Percentiles rank a stretch among this genome's conserved stretches.
Evolutionary conservation across 1,139 yeast genomes (phyloP).

Genomic region (Wickerhamiella pararugosa): DNA sequence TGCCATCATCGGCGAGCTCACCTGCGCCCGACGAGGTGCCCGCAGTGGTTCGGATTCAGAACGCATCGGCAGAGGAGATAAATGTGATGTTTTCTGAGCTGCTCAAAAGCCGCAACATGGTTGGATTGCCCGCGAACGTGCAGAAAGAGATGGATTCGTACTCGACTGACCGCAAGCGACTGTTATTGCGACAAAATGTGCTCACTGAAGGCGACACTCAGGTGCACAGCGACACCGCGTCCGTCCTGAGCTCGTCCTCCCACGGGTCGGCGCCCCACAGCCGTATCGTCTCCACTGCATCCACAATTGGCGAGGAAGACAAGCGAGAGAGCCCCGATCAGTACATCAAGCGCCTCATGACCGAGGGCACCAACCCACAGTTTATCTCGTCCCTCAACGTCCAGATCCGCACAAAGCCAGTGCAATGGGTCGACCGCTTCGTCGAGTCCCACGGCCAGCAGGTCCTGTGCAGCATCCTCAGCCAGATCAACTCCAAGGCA

Average conservation of each 20-base stretch:
- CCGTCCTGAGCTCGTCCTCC: background rate
- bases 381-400: conserved; percentile 82
- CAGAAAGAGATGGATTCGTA: conserved; percentile 66
- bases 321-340: conserved; percentile 51
- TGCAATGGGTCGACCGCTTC: conserved; percentile 77
- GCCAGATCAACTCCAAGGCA: conserved; percentile 28
- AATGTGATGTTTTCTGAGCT: conserved; percentile 25
- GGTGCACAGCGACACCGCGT: background rate
- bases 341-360: conserved; percentile 61
- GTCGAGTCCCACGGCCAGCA: conserved; percentile 80
- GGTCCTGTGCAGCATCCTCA: conserved; percentile 50
- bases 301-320: conserved; percentile 18
- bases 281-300: conserved; percentile 4
- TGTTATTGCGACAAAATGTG: conserved; percentile 77
- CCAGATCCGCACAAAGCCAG: conserved; percentile 78
- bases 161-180: conserved; percentile 74
- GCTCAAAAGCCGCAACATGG: conserved; percentile 57
- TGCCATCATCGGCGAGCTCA: too few relatives aligned
- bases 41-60: conserved; percentile 44
- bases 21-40: background rate
- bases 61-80: conserved; percentile 79
- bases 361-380: conserved; percentile 49
- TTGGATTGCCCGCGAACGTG: conserved; percentile 62
- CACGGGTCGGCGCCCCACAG: conserved; percentile 1
- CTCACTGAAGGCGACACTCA: conserved; percentile 37